Base-by-base conservation (phyloP, 192 early-diverging fungal species). In the Coemansia sp. region DNA sequence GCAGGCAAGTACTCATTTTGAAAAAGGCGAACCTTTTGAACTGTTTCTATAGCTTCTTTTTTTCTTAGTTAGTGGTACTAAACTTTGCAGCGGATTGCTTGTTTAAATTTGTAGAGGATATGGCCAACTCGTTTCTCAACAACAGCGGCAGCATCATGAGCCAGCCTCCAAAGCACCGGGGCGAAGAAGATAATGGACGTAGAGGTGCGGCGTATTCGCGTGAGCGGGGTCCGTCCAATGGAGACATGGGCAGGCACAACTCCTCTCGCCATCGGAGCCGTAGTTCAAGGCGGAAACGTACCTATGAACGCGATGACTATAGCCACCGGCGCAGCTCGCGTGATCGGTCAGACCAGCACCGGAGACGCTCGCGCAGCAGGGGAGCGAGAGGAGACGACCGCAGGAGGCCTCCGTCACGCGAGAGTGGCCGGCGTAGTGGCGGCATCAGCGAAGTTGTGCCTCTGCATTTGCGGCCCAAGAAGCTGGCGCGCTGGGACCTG, bases 401-500 rank as follows among this genome's bases (percentile, higher is more conserved):
- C 50, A 66, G 66, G n/a, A 68, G 75, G 52, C 65, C 63, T 39
- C 72, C 65, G 46, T 83, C 83, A 22, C 76, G 80, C 63, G 76
- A 80, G 64, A 44, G 62, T 71, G 75, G 76, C 72, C 34, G 74
- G 76, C 66, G 83, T 78, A 40, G 70, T 68, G 44, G 81, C 65
- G 39, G 52, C 38, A 57, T 43, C 18, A 9, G 27, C 10, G 70
- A 74, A 3, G 84, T 92, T 8, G 79, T 90, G 27, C 96, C 97
- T 16, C 72, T 99, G 22, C 90, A 96, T 71, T 84, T 91, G 70
- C 76, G 94, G 62, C 79, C 79, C 16, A 85, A 91, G 20, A 95
- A 93, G 76, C 88, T 97, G 34, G 89, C 90, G 65, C 89, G 92
- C 76, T 99, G 97, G 97, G 97, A 99, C 84, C 80, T 93, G 61